Base-by-base conservation (phyloP, 2,329 filamentous ascomycete species). In the Ceratocystis cubensis region DNA sequence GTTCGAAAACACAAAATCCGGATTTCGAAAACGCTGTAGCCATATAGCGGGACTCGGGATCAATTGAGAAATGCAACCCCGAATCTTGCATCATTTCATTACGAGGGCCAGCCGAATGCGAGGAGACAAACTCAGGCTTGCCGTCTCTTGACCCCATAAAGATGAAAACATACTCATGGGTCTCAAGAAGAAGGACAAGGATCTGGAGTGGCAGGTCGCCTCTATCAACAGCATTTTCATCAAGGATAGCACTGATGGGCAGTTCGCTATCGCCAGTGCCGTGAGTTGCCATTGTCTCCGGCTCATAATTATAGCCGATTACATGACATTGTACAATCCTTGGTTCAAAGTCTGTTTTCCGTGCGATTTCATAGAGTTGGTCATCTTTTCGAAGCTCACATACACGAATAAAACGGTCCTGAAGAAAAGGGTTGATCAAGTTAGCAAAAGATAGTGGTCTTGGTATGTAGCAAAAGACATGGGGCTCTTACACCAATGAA, bases 401-500 rank as follows among this genome's bases (percentile, higher is more conserved):
- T 69, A 97, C 84, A 70, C 93, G 87, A 57, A 99, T 82, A 71
- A 85, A 89, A 69, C 88, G 83, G 70, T 96, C 88, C 85, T 88
- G 20, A 33, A 59, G 53, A 46, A 62, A 50, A 50, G 13, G 57
- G 0, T 57, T 30, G 37, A 22, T 41, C 17, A 20, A 46, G 61
- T 59, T 44, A 56, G 30, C 22, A 33, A 59, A 25, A 25, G 33
- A 48, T 28, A 22, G 6, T 13, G 13, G 10, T 13, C 46, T 22
- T 61, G 28, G 8, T 7, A 33, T 4, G 56, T 59, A 30, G 7
- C 7, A 20, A n/a, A 59, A 41, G 25, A 61, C 20, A 37, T 33
- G 81, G 10, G n/a, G 6, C 17, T 37, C 84, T 76, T 79, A 88
- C 86, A 65, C 91, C 89, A 67, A 99, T 82, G 71, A 96, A 91